Percentiles rank a stretch among this genome's conserved stretches.
Evolutionary conservation across 257 asterid species (phyloP).

Genomic region (Datura wrightii): DNA sequence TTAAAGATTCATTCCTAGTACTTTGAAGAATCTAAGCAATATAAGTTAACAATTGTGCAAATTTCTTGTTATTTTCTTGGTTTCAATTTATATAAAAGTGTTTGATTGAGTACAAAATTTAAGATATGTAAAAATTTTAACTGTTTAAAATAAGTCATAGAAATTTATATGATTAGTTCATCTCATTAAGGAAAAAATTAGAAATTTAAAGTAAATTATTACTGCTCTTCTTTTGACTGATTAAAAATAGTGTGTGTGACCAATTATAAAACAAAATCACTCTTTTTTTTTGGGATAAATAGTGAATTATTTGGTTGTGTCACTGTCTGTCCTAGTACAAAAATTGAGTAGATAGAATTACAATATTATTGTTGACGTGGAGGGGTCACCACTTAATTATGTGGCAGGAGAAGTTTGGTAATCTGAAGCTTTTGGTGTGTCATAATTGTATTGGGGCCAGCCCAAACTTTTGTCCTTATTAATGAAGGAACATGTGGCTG

Average conservation of each 20-base stretch:
- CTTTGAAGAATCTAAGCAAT: no score
- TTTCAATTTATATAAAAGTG: no score
- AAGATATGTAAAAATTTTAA: no score
- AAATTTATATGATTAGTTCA: no score
- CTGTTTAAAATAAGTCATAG: no score
- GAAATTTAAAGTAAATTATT: no score
- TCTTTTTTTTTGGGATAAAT: background rate
- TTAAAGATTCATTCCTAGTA: no score
- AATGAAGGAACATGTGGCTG: background rate
- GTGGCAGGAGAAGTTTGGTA: conserved; percentile 27
- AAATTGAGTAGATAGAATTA: background rate
- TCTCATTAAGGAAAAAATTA: no score
- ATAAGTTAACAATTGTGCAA: background rate
- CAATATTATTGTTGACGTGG: background rate
- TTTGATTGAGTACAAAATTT: no score
- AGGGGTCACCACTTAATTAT: background rate
- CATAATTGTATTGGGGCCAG: background rate
- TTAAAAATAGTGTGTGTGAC: no score
- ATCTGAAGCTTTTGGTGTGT: conserved; percentile 9
- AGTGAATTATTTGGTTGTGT: background rate
- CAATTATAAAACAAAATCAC: background rate
- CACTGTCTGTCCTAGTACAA: background rate
- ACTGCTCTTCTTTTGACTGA: no score
- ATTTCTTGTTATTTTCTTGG: no score
- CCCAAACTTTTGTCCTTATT: background rate